A percentile compares a stretch with the other conserved stretches of the same genome.
These are phyloP conservation scores for Styphnolobium japonicum DNA, from an alignment of 306 rosid species.

Conservation along the genomic window DNA sequence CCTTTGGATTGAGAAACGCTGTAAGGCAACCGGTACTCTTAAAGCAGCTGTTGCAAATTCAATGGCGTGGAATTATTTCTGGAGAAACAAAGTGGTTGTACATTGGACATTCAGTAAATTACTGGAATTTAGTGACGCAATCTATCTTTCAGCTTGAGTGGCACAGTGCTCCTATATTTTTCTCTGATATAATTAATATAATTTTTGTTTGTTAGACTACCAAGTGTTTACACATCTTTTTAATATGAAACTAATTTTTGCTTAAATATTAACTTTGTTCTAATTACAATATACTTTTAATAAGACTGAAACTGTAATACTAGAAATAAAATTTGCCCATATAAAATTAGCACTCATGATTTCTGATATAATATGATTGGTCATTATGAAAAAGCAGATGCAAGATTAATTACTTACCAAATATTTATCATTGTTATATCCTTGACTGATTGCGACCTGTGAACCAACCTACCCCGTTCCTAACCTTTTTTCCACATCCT, in stretches of 20 bases:
- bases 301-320: too few species aligned
- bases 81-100: conserved; percentile 49
- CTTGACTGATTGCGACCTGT: conserved; percentile 40
- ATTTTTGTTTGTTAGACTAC: too few species aligned
- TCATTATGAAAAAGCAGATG: conserved; percentile 25
- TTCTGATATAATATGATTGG: conserved; percentile 15
- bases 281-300: too few species aligned
- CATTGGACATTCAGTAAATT: conserved; percentile 53
- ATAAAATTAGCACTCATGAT: too few species aligned
- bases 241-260: too few species aligned
- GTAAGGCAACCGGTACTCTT: not conserved
- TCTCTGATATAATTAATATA: not conserved
- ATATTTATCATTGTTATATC: conserved; percentile 10
- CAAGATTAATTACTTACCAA: conserved; percentile 2
- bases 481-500: conserved; percentile 25
- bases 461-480: conserved; percentile 51
- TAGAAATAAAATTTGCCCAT: too few species aligned
- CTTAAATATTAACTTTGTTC: too few species aligned
- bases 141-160: conserved; percentile 42
- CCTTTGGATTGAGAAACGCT: conserved; percentile 5
- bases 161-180: conserved; percentile 17
- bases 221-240: too few species aligned
- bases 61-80: conserved; percentile 25
- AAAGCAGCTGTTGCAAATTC: conserved; percentile 26
- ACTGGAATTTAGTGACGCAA: conserved; percentile 59